Conservation (phyloP, 257 asterid genomes). For the Lycium ferocissimum region DNA sequence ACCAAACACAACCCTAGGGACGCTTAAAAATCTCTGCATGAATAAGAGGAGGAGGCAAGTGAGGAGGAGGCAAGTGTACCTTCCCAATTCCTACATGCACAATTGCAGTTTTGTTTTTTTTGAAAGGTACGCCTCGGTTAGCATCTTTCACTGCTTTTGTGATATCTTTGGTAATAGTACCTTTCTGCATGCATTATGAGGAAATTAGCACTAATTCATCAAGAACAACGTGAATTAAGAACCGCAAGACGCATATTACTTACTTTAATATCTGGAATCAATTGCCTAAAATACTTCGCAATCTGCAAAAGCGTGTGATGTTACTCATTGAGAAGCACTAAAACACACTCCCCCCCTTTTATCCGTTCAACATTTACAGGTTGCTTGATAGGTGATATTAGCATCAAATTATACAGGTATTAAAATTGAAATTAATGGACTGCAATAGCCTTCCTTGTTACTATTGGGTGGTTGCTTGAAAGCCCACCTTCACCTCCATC, state of each 20-base stretch:
- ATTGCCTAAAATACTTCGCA: conserved; percentile 68
- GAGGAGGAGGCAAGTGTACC: conserved; percentile 62
- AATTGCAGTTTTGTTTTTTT: conserved; percentile 95
- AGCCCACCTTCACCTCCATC: not conserved
- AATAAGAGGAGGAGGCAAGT: conserved; percentile 18
- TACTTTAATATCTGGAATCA: conserved; percentile 88
- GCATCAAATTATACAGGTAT: not conserved
- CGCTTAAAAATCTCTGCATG: not conserved
- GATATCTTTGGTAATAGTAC: conserved; percentile 84
- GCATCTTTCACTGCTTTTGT: conserved; percentile 76
- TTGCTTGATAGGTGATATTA: not conserved
- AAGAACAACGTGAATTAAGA: not conserved
- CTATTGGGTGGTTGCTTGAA: not conserved
- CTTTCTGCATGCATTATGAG: conserved; percentile 63
- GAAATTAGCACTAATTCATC: not conserved
- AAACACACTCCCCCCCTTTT: not conserved
- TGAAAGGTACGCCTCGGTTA: conserved; percentile 71
- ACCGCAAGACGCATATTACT: conserved; percentile 35
- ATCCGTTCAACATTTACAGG: not conserved
- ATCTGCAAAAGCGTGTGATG: conserved; percentile 52
- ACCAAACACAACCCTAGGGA: too few relatives aligned
- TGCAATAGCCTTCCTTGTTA: not conserved
- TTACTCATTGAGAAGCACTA: conserved; percentile 1
- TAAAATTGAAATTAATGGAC: not conserved
- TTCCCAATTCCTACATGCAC: conserved; percentile 97